Evolutionary conservation across 805 yeast genomes (phyloP).

Genomic region (Metschnikowia colocasiae): DNA sequence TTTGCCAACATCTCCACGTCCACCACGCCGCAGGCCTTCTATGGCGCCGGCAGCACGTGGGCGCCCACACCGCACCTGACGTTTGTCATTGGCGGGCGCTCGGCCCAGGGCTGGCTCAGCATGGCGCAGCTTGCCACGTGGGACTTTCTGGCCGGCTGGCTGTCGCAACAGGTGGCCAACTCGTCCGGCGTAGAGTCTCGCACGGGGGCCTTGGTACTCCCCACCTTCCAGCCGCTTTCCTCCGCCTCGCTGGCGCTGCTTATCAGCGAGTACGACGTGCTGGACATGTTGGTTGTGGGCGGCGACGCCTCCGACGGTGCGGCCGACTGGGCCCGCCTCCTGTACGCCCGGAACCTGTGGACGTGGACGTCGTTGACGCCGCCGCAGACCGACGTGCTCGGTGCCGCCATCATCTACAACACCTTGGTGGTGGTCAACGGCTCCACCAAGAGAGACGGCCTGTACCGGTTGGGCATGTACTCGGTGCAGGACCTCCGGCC

Average conservation of each 20-base stretch:
- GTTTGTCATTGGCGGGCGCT: conserved; percentile 63
- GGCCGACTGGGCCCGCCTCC: conserved; percentile 44
- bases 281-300: conserved; percentile 54
- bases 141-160: conserved; percentile 67
- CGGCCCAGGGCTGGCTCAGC: conserved; percentile 62
- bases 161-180: conserved; percentile 39
- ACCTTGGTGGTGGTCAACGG: conserved; percentile 44
- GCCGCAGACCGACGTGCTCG: conserved; percentile 29
- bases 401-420: conserved; percentile 52
- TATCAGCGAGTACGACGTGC: conserved; percentile 30
- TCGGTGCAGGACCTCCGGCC: conserved; percentile 34
- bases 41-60: conserved; percentile 45
- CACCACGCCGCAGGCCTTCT: conserved; percentile 54
- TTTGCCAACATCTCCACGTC: conserved; percentile 43
- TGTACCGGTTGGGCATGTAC: conserved; percentile 39
- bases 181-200: conserved; percentile 47
- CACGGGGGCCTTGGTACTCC: conserved; percentile 49
- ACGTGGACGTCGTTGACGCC: conserved; percentile 34
- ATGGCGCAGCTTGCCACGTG: conserved; percentile 73
- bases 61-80: conserved; percentile 46
- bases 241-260: conserved; percentile 26
- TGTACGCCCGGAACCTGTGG: conserved; percentile 29
- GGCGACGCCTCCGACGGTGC: conserved; percentile 43
- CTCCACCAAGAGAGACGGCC: conserved; percentile 20
- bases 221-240: conserved; percentile 40